phyloP scores from a whole-genome alignment of 495 filamentous ascomycete genomes.

The Hypoxylon trugodes region DNA sequence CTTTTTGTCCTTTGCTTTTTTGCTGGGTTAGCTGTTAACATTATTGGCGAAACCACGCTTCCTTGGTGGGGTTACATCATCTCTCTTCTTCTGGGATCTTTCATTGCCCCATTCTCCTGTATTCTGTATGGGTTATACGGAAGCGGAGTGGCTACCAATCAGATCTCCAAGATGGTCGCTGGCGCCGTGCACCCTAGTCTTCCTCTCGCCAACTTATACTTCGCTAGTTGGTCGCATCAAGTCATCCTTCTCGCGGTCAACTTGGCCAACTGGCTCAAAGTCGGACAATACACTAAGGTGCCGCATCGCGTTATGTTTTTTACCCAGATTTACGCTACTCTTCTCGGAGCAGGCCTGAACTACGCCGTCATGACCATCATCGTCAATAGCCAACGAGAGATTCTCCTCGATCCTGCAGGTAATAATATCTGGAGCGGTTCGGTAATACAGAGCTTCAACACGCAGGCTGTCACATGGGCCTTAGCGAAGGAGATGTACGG shows the following conservation, averaged over 20 bases:
- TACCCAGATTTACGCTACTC: slow-evolving; percentile 53
- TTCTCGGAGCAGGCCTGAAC: slow-evolving; percentile 53
- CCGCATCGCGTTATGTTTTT: slow-evolving; percentile 52
- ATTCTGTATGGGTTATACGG: slow-evolving; percentile 36
- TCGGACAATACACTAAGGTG: slow-evolving; percentile 55
- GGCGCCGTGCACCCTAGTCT: slow-evolving; percentile 45
- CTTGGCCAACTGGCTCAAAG: slow-evolving; percentile 48
- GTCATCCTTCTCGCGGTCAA: slow-evolving; percentile 46
- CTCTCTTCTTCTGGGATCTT: slow-evolving; percentile 42
- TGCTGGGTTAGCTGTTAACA: slow-evolving; percentile 57
- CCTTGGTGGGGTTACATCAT: slow-evolving; percentile 66
- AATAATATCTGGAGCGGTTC: slow-evolving; percentile 52
- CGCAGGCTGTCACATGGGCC: slow-evolving; percentile 52
- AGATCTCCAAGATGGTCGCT: slow-evolving; percentile 48
- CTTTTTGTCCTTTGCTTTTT: slow-evolving; percentile 58
- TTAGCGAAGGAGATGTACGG: slow-evolving; percentile 54
- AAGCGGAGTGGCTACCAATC: slow-evolving; percentile 42
- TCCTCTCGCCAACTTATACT: slow-evolving; percentile 53
- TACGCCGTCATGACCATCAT: slow-evolving; percentile 54
- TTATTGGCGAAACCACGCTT: slow-evolving; percentile 59
- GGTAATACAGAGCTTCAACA: slow-evolving; percentile 49
- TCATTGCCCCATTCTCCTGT: slow-evolving; percentile 46
- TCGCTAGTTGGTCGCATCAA: slow-evolving; percentile 42
- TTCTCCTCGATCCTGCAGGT: slow-evolving; percentile 42
- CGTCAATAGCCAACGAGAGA: slow-evolving; percentile 42